Base-by-base conservation (phyloP, 257 asterid genomes). In the Ehretia macrophylla region DNA sequence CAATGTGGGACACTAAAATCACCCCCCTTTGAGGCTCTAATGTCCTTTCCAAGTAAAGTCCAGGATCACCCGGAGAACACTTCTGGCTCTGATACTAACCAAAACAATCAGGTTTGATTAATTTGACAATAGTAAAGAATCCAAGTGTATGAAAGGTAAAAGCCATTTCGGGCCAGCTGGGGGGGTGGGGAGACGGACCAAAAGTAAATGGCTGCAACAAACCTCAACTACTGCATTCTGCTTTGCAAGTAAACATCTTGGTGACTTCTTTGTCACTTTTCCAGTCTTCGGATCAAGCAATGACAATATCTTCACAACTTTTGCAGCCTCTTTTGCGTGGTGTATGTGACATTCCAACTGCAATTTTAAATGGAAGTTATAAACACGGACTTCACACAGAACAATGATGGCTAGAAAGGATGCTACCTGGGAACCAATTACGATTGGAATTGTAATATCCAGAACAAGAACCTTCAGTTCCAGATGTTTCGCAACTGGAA, bases 171-270 rank as follows among this genome's bases (percentile, higher is more conserved):
- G n/a, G n/a, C n/a, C n/a, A n/a, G n/a, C n/a, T n/a, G n/a, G n/a
- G n/a, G 35, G 6, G 35, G 35, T 14, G 35, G 1, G 14, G 20
- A 4, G 20, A 4, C 37, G 38, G 27, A 12, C 58, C 13, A 1
- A 40, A 42, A 37, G 32, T 35, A 22, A 20, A 52, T 32, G 54
- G 18, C 19, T 47, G 39, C 12, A 14, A 1, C 14, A 51, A 68
- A 93, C 99, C 99, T 86, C 99, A 58, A 93, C 63, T 14, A 83
- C 35, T 12, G 97, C 99, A 63, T 80, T 89, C 75, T 93, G 95
- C 81, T 89, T 93, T 64, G 99, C 61, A 67, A 85, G 23, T 61
- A 93, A 72, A 77, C 85, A 80, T 70, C 96, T 84, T 8, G 97
- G 99, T 14, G 96, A 80, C 76, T 83, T 93, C 77, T 86, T 89